phyloP scores from a whole-genome alignment of 1,139 yeast species.

The Meyerozyma sp. region DNA sequence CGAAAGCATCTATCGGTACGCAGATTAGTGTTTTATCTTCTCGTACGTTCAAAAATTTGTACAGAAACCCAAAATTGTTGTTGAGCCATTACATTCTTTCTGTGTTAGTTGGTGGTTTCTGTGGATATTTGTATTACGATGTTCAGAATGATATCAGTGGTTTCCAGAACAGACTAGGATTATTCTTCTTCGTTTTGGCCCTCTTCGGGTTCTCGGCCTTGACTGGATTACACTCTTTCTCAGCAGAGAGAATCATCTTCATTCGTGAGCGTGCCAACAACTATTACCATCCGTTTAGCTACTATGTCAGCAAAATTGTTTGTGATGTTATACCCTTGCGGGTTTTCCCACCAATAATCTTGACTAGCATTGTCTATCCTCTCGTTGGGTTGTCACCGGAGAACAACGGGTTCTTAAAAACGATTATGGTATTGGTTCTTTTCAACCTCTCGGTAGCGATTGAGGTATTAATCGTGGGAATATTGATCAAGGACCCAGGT shows the following conservation, averaged over 20 bases:
- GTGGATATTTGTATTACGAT: conserved; percentile 81
- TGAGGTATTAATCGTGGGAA: conserved; percentile 83
- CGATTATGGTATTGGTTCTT: conserved; percentile 62
- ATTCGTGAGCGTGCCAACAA: conserved; percentile 92
- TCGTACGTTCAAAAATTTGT: conserved; percentile 85
- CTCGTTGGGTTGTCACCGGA: conserved; percentile 82
- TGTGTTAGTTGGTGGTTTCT: conserved; percentile 68
- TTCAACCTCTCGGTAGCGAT: conserved; percentile 85
- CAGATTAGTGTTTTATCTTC: conserved; percentile 72
- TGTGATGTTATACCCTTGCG: conserved; percentile 90
- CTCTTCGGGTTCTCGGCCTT: conserved; percentile 90
- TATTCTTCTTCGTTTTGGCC: conserved; percentile 84
- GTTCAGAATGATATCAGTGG: conserved; percentile 89
- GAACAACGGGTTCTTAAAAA: conserved; percentile 69
- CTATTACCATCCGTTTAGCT: conserved; percentile 82
- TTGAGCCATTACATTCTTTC: conserved; percentile 80
- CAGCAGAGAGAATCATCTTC: conserved; percentile 82
- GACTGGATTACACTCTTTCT: conserved; percentile 85
- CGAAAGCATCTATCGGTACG: conserved; percentile 50
- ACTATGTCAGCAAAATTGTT: conserved; percentile 75
- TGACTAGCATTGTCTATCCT: conserved; percentile 87
- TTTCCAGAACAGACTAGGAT: conserved; percentile 89
- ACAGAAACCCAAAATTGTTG: conserved; percentile 83
- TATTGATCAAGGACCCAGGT: conserved; percentile 82
- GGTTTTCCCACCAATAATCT: conserved; percentile 80